A percentile compares a stretch with the other conserved stretches of the same genome.
phyloP scores from a whole-genome alignment of 345 rosid genomes.

The Citrus hindsii region DNA sequence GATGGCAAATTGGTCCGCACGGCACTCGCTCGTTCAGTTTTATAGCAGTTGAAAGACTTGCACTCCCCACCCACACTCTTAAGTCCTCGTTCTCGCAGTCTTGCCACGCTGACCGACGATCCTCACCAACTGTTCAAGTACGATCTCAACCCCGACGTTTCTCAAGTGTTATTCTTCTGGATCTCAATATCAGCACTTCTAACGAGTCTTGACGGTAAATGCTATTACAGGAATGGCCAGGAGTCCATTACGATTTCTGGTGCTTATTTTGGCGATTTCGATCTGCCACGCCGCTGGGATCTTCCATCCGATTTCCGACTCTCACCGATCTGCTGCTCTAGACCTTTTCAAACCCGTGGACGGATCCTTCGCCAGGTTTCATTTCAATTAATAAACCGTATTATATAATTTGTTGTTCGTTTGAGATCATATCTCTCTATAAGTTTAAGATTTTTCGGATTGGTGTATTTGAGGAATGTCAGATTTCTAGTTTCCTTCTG shows the following conservation, averaged over 20 bases:
- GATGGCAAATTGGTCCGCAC: background rate
- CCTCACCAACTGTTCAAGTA: background rate
- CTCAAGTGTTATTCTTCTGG: background rate
- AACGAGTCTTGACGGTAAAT: background rate
- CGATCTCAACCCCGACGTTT: conserved; percentile 14
- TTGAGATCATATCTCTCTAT: background rate
- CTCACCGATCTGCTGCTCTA: conserved; percentile 91
- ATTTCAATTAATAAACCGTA: conserved; percentile 10
- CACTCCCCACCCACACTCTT: background rate
- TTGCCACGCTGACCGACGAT: background rate
- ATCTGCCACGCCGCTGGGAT: conserved; percentile 54
- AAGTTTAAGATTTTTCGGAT: background rate
- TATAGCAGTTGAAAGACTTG: background rate
- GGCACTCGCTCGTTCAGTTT: background rate
- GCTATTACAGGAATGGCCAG: conserved; percentile 48
- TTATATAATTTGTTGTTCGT: background rate
- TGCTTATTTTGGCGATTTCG: conserved; percentile 39
- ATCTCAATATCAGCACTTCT: background rate
- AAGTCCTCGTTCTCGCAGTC: background rate
- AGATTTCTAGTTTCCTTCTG: background rate
- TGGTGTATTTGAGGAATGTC: background rate
- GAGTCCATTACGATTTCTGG: conserved; percentile 37
- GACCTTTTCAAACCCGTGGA: conserved; percentile 58
- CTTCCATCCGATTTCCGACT: conserved; percentile 73
- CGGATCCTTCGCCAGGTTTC: conserved; percentile 72